phyloP scores from a whole-genome alignment of 352 stramenopile genomes.

The Lagenidium giganteum region DNA sequence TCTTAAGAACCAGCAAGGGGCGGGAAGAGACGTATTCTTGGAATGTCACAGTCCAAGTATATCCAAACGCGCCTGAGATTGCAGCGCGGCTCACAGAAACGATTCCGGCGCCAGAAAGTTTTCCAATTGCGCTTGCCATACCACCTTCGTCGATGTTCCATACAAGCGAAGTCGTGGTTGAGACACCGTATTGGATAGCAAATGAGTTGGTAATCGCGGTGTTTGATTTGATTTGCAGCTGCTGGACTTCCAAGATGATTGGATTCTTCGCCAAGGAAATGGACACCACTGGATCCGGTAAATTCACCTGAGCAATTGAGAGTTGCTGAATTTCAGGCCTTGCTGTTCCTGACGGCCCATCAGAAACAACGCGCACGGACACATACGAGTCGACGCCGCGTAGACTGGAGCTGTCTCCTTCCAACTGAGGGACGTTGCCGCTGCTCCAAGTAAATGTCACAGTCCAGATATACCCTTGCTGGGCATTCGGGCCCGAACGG shows the following conservation, averaged over 20 bases:
- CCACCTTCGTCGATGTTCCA: slow-evolving; percentile 13
- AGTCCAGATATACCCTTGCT: slow-evolving; percentile 28
- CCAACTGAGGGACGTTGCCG: slow-evolving; percentile 24
- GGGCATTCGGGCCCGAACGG: slow-evolving; percentile 24
- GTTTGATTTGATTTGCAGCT: slow-evolving; percentile 16
- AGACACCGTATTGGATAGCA: slow-evolving; percentile 17
- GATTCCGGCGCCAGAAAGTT: slow-evolving; percentile 12
- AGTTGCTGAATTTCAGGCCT: slow-evolving; percentile 14
- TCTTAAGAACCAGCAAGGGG: slow-evolving; percentile 12
- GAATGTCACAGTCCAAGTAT: slow-evolving; percentile 30
- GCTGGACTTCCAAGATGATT: slow-evolving; percentile 23
- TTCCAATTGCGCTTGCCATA: slow-evolving; percentile 16
- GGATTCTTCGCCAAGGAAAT: too few relatives aligned
- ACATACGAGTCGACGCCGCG: slow-evolving; percentile 15
- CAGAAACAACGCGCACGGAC: slow-evolving; percentile 11
- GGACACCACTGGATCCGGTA: slow-evolving; percentile 5
- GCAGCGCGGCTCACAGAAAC: slow-evolving; percentile 12
- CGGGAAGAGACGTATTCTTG: slow-evolving; percentile 6
- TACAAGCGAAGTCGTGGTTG: slow-evolving; percentile 4
- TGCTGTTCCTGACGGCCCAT: slow-evolving; percentile 17
- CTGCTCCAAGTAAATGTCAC: slow-evolving; percentile 28
- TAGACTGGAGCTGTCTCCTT: slow-evolving; percentile 15
- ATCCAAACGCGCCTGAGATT: slow-evolving; percentile 11
- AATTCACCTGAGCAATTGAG: slow-evolving; percentile 1
- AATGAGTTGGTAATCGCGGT: slow-evolving; percentile 19